Base-by-base conservation (phyloP, 2,329 filamentous ascomycete genomes). In the Claviceps sp. region DNA sequence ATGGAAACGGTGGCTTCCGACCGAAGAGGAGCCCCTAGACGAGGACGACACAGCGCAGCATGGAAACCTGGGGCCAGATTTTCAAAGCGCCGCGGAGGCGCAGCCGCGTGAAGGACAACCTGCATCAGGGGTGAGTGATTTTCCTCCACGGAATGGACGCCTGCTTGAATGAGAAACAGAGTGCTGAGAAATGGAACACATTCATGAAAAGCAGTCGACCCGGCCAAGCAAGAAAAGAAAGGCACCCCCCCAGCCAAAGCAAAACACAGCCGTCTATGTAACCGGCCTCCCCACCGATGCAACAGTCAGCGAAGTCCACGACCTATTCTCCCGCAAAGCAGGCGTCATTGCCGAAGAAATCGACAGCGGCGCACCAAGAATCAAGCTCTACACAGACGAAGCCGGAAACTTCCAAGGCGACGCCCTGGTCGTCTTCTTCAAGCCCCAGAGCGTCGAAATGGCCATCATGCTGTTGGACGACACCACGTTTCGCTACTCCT, bases 281-380 rank as follows among this genome's bases (percentile, higher is more conserved):
- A 95, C 89, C 4, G 88, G 86, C 13, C 78, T 98, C 4, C 94
- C 93, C 0, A 68, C 75, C 40, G 88, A 97, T 65, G 85, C 81
- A 44, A 87, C 85, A 0, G 73, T 84, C 43, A 80, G 86, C 34
- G 93, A 98, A 70, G 81, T 98, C 16, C 78, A 85, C 58, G 79
- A 88, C 23, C 75, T 87, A 29, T 98, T 98, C 71, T 88, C 83
- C 47, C 72, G 78, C 56, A 91, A 88, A 65, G 94, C 80, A 62
- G 90, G 90, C 54, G 85, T 97, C 58, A 90, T 98, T 57, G 88
- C 91, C 47, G 90, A 97, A 68, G 87, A 95, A 68, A 90, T 95
- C 57, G 90, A 96, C 62, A 89, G 83, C 61, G 86, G 88, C 52
- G 79, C 82, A 45, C 88, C 88, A 45, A 84, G 93, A 39, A 91